These are phyloP conservation scores for Fragaria ananassa DNA, from an alignment of 306 rosid genomes.

Conservation along the genomic window DNA sequence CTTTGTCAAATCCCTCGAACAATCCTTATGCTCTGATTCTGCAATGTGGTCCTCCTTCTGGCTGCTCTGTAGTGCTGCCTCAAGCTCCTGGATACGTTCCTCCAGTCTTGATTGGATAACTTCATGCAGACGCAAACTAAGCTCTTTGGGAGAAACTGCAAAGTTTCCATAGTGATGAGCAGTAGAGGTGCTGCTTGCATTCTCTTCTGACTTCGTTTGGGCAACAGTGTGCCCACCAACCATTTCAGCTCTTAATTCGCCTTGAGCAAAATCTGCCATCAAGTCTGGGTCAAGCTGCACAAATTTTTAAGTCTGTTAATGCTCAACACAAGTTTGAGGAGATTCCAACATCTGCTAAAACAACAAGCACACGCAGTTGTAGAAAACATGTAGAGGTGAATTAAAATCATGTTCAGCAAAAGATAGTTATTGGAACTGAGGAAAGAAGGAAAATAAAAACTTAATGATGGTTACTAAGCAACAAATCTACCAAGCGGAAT, in stretches of 20 bases:
- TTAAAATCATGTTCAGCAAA: background rate
- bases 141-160: conserved; percentile 72
- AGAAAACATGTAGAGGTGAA: background rate
- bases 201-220: conserved; percentile 33
- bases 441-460: background rate
- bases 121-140: conserved; percentile 65
- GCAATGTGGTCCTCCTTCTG: conserved; percentile 34
- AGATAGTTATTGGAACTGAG: background rate
- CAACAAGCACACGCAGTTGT: background rate
- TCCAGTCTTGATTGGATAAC: conserved; percentile 69
- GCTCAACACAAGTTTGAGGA: background rate
- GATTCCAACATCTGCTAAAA: background rate
- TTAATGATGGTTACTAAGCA: background rate
- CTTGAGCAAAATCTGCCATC: conserved; percentile 54
- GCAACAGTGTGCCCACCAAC: conserved; percentile 17
- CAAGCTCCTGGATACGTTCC: conserved; percentile 70
- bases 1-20: conserved; percentile 25
- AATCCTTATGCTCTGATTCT: conserved; percentile 38
- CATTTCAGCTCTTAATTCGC: conserved; percentile 52
- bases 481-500: background rate
- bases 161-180: conserved; percentile 44
- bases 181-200: conserved; percentile 28
- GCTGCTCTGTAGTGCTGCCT: conserved; percentile 61
- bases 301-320: conserved; percentile 25
- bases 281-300: conserved; percentile 71